Conservation (phyloP, 805 yeast species). For the Peterozyma toletana region DNA sequence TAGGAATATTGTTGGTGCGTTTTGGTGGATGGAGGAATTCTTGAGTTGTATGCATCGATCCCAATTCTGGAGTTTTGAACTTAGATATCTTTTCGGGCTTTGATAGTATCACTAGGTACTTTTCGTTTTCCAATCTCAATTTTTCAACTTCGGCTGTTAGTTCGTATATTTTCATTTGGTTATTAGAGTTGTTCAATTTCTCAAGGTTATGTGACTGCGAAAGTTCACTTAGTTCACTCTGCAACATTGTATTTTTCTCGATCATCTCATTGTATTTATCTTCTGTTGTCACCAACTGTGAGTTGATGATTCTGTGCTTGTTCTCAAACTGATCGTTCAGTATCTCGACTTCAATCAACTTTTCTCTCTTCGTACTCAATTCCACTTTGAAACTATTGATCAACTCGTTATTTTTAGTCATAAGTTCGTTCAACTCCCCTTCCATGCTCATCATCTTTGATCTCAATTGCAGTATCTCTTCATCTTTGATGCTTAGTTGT, state of each 20-base stretch:
- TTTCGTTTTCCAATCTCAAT: conserved; percentile 2
- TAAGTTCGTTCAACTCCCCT: conserved; percentile 4
- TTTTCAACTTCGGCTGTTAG: background rate
- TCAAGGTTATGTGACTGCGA: conserved; percentile 1
- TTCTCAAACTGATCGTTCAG: conserved; percentile 32
- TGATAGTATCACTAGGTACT: background rate
- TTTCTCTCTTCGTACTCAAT: conserved; percentile 19
- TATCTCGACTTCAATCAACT: conserved; percentile 33
- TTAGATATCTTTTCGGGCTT: conserved; percentile 6
- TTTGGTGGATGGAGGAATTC: background rate
- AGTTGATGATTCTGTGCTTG: conserved; percentile 27
- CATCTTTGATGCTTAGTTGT: conserved; percentile 3
- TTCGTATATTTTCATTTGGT: background rate
- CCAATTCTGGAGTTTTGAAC: conserved; percentile 6
- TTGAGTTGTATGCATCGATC: background rate
- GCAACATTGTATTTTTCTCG: conserved; percentile 33
- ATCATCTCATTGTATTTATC: conserved; percentile 33
- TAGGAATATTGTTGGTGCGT: background rate
- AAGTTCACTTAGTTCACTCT: conserved; percentile 23
- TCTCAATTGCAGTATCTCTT: background rate
- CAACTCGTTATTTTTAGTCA: conserved; percentile 4
- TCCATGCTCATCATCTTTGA: conserved; percentile 3
- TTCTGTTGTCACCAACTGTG: conserved; percentile 24
- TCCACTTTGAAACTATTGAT: conserved; percentile 15
- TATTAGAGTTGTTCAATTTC: background rate